phyloP scores from a whole-genome alignment of 164 flowering plant species.

The Annona squamosa region DNA sequence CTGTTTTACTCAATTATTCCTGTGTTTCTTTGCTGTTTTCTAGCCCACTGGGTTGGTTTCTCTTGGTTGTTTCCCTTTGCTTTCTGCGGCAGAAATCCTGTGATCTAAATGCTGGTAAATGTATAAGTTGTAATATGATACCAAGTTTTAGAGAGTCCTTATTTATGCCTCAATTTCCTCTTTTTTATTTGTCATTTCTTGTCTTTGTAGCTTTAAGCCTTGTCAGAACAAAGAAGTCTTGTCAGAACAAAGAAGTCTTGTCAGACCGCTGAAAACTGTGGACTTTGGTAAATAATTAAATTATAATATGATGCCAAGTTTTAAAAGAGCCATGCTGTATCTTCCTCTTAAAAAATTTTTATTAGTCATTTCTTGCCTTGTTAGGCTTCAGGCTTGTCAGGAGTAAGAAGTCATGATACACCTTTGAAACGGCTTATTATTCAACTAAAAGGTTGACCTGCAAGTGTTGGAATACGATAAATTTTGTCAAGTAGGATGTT shows the following conservation, averaged over 20 bases:
- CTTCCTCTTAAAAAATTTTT: background rate
- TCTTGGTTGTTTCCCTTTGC: background rate
- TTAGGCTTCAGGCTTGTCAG: too few species aligned
- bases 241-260: too few species aligned
- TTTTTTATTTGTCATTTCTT: too few species aligned
- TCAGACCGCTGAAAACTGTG: too few species aligned
- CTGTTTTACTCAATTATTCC: background rate
- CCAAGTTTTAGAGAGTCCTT: background rate
- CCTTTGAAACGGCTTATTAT: background rate
- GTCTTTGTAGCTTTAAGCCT: too few species aligned
- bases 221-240: too few species aligned
- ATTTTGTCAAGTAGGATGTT: background rate
- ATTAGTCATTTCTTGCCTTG: too few species aligned
- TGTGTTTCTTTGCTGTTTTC: background rate
- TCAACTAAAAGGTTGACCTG: background rate
- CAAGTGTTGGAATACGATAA: background rate
- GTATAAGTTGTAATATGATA: background rate
- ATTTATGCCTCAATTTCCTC: background rate
- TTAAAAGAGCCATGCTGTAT: background rate
- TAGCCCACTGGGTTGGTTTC: background rate
- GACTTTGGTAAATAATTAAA: background rate
- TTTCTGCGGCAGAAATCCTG: background rate
- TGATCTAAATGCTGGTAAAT: background rate
- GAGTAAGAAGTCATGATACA: background rate
- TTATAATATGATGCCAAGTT: background rate